phyloP scores from a whole-genome alignment of 2,329 filamentous ascomycete species.

The Arthrobotrys sphaeroides region DNA sequence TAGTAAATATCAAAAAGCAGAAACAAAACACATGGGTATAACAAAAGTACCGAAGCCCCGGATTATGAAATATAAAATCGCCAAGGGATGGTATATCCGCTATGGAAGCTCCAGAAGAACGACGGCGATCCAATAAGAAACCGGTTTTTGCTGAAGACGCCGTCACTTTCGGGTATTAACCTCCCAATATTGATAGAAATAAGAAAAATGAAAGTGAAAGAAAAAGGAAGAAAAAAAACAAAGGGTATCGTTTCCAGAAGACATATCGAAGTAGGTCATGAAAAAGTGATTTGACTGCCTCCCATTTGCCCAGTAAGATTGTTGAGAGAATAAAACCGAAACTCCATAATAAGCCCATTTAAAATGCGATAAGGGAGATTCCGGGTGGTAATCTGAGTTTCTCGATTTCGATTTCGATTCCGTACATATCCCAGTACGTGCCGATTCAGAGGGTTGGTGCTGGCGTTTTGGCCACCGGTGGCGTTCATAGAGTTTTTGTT shows the following conservation, averaged over 20 bases:
- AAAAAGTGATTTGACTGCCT: conserved; percentile 3
- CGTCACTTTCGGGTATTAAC: conserved; percentile 18
- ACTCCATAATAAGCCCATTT: conserved; percentile 27
- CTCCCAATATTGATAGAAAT: not conserved
- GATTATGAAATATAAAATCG: conserved; percentile 23
- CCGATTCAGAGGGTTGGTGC: not conserved
- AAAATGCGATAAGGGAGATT: conserved; percentile 16
- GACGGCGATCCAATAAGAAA: conserved; percentile 1
- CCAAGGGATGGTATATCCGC: conserved; percentile 24
- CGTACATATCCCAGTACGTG: not conserved
- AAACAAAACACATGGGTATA: conserved; percentile 27
- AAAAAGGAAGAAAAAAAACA: conserved; percentile 28
- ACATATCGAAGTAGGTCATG: conserved; percentile 11
- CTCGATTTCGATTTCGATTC: conserved; percentile 8
- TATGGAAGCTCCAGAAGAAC: not conserved
- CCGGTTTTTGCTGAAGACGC: conserved; percentile 6
- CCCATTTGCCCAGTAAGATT: conserved; percentile 24
- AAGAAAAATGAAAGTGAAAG: conserved; percentile 17
- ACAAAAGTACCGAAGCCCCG: conserved; percentile 29
- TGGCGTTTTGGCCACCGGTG: conserved; percentile 20
- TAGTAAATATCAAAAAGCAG: conserved; percentile 12
- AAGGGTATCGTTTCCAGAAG: conserved; percentile 51
- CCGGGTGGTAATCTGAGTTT: conserved; percentile 18
- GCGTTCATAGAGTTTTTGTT: conserved; percentile 23
- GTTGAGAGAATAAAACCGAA: conserved; percentile 27